Conservation (phyloP, 2,329 filamentous ascomycete genomes). For the Fusarium marasasianum region DNA sequence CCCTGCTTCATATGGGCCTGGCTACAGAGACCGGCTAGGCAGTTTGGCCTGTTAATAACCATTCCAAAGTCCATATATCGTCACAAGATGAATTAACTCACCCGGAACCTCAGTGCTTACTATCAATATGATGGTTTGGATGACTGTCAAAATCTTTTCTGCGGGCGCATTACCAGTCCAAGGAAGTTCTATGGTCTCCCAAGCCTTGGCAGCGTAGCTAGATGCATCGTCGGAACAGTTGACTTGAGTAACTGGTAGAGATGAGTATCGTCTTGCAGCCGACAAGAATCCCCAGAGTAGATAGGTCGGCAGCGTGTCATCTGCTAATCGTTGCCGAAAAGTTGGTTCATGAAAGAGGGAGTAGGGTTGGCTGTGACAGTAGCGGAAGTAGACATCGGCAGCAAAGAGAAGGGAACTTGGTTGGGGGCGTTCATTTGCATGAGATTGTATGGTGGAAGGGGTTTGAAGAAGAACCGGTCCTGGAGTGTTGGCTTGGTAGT, state of each 20-base stretch:
- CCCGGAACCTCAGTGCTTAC: slow-evolving; percentile 17
- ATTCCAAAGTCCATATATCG: too few relatives aligned
- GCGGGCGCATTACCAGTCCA: not conserved
- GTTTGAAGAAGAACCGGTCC: too few relatives aligned
- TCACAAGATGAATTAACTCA: not conserved
- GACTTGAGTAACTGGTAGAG: not conserved
- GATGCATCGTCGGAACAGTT: slow-evolving; percentile 4
- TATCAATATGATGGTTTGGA: slow-evolving; percentile 16
- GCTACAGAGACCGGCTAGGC: not conserved
- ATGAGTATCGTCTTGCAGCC: slow-evolving; percentile 2
- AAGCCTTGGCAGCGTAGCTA: slow-evolving; percentile 3
- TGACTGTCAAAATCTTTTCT: not conserved
- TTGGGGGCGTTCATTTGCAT: not conserved
- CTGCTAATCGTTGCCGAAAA: not conserved
- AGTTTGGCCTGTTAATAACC: rapidly evolving
- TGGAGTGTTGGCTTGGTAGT: not conserved
- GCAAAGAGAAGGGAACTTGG: not conserved
- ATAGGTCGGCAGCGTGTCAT: slow-evolving; percentile 1
- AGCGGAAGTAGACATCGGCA: slow-evolving; percentile 12
- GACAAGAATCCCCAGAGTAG: slow-evolving; percentile 11
- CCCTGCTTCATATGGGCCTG: slow-evolving; percentile 22
- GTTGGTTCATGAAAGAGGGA: slow-evolving; percentile 15
- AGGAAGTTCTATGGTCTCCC: slow-evolving; percentile 14
- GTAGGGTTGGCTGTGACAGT: slow-evolving; percentile 17
- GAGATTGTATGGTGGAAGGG: not conserved